Base-by-base conservation (phyloP, 768 basidiomycete species). In the Suillus ampliporus region DNA sequence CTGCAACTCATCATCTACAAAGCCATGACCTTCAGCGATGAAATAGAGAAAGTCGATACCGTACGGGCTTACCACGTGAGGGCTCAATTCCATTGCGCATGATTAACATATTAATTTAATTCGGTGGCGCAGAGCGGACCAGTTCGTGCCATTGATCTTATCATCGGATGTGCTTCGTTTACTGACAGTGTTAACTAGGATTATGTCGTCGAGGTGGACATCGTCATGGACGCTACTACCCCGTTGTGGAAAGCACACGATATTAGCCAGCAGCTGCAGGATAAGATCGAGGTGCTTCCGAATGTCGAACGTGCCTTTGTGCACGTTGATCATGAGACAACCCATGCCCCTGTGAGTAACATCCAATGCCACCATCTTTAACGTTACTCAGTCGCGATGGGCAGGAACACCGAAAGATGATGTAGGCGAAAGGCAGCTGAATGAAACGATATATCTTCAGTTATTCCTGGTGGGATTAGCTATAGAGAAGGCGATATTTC, bases 121-220 rank as follows among this genome's bases (percentile, higher is more conserved):
- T 19, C 2, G 1, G 26, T 26, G n/a, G 34, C 11, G 35, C 71
- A 89, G 88, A 91, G 90, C 74, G 91, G 91, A 57, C 91, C 90
- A 35, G 90, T 91, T 68, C 56, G 83, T 56, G 4, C 43, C 56
- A 23, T 50, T 35, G 13, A 15, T n/a, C 9, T 4, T 31, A 35
- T 23, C 1, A 23, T 21, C 1, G 3, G 21, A 31, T 5, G 43
- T 40, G 9, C 5, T 13, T 13, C 1, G 14, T 38, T 34, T 26
- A 19, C 31, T 66, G 15, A 68, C 61, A 40, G 17, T 37, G 43
- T 21, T 47, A 35, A 5, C 57, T 68, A 91, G 89, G 86, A 94
- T 63, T 97, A 95, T 72, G 92, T 95, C 71, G 95, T 98, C 50
- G 97, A 99, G 76, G 83, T 99, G 15, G 97, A 99, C 74, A 86